These are phyloP conservation scores for Monilinia vaccinii-corymbosi DNA, from an alignment of 2,329 filamentous ascomycete species.

Conservation along the genomic window DNA sequence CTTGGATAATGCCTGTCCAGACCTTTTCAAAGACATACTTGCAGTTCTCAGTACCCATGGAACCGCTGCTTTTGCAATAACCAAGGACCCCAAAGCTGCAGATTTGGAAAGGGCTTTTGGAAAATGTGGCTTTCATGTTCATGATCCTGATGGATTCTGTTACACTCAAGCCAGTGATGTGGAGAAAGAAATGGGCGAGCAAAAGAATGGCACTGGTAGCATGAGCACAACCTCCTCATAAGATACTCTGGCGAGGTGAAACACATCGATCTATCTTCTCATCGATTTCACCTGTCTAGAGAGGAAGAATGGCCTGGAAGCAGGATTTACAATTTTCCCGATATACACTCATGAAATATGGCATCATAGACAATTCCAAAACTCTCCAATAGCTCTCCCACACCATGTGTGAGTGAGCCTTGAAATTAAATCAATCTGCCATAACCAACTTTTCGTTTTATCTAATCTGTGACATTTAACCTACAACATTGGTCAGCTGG, in stretches of 20 bases:
- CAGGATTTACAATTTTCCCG: too few relatives aligned
- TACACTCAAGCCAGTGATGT: not conserved
- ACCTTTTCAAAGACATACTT: not conserved
- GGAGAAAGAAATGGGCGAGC: not conserved
- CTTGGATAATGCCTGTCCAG: not conserved
- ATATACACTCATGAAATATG: too few relatives aligned
- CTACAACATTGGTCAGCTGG: not conserved
- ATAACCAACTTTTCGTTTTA: too few relatives aligned
- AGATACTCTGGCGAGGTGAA: not conserved
- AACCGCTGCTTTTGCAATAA: not conserved
- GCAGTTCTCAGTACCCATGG: not conserved
- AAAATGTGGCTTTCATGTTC: not conserved
- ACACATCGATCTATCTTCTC: not conserved
- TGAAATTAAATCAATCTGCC: too few relatives aligned
- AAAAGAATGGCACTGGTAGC: not conserved
- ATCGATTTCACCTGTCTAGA: not conserved
- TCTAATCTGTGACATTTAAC: not conserved
- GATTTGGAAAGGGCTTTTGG: not conserved
- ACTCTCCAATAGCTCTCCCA: too few relatives aligned
- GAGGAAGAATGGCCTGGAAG: too few relatives aligned
- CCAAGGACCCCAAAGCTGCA: rapidly evolving
- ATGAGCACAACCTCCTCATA: not conserved
- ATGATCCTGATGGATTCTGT: not conserved
- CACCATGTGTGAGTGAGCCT: too few relatives aligned
- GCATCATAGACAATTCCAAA: too few relatives aligned